These are phyloP conservation scores for Fagopyrum esculentum DNA, from an alignment of 148 eudicot species.

Conservation along the genomic window DNA sequence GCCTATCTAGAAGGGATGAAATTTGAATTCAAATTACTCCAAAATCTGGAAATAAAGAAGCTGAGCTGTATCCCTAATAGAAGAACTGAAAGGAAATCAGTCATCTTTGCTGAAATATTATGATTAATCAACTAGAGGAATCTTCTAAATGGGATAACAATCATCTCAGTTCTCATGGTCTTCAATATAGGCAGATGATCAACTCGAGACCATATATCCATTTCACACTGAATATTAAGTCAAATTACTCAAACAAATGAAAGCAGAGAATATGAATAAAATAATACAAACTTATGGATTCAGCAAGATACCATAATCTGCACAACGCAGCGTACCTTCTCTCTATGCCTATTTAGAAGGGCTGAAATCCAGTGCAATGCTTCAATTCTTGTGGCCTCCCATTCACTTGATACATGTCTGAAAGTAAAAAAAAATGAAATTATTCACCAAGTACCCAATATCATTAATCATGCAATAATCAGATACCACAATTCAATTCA, in stretches of 20 bases:
- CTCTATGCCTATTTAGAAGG: slow-evolving; percentile 67
- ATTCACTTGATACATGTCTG: slow-evolving; percentile 88
- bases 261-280: not conserved
- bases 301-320: not conserved
- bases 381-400: slow-evolving; percentile 96
- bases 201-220: not conserved
- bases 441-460: slow-evolving; percentile 11
- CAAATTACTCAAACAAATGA: not conserved
- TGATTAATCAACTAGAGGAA: no score
- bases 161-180: no score
- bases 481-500: slow-evolving; percentile 4
- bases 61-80: no score
- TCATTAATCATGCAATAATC: slow-evolving; percentile 4
- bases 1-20: no score
- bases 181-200: no score
- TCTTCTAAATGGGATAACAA: no score
- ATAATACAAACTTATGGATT: not conserved
- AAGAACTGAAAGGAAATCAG: no score
- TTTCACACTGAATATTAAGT: not conserved
- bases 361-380: slow-evolving; percentile 88
- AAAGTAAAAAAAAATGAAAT: slow-evolving; percentile 16
- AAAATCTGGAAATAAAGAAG: no score
- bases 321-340: slow-evolving; percentile 40
- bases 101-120: no score
- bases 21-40: no score